Conservation (phyloP, 2,329 filamentous ascomycete genomes). For the Diaporthe australafricana region DNA sequence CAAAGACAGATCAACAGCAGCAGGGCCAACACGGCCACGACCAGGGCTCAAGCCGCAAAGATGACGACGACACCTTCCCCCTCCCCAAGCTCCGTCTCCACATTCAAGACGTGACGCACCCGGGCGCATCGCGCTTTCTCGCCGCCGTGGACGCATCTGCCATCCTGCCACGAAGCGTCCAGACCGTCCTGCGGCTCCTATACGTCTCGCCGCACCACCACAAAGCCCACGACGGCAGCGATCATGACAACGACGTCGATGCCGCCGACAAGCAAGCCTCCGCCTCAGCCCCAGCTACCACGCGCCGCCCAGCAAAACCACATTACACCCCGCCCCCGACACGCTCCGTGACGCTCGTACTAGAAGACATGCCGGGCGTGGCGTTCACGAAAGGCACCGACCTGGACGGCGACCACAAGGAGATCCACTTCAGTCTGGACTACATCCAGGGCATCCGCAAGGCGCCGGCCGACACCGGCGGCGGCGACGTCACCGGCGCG, state of each 20-base stretch:
- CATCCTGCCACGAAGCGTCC: slow-evolving; percentile 72
- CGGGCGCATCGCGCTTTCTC: slow-evolving; percentile 76
- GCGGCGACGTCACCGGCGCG: slow-evolving; percentile 49
- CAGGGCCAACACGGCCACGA: slow-evolving; percentile 3
- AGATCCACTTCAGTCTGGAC: slow-evolving; percentile 74
- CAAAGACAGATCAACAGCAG: neutral
- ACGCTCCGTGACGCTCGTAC: slow-evolving; percentile 85
- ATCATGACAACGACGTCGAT: neutral
- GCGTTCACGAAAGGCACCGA: slow-evolving; percentile 78
- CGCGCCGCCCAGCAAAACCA: slow-evolving; percentile 1
- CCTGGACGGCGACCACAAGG: slow-evolving; percentile 38
- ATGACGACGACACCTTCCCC: slow-evolving; percentile 46
- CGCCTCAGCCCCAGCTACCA: neutral
- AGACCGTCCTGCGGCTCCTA: slow-evolving; percentile 77
- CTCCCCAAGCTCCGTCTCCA: slow-evolving; percentile 70
- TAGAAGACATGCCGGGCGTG: slow-evolving; percentile 84
- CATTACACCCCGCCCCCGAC: slow-evolving; percentile 65
- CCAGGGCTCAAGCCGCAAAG: neutral
- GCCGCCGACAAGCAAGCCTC: too few species aligned
- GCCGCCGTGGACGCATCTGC: slow-evolving; percentile 70
- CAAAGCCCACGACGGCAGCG: slow-evolving; percentile 50
- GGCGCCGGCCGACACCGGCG: slow-evolving; percentile 42
- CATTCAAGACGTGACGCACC: slow-evolving; percentile 67
- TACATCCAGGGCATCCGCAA: slow-evolving; percentile 71
- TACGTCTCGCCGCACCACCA: slow-evolving; percentile 64